Evolutionary conservation across 495 filamentous ascomycete genomes (phyloP).

Genomic region (Elaphomyces granulatus): DNA sequence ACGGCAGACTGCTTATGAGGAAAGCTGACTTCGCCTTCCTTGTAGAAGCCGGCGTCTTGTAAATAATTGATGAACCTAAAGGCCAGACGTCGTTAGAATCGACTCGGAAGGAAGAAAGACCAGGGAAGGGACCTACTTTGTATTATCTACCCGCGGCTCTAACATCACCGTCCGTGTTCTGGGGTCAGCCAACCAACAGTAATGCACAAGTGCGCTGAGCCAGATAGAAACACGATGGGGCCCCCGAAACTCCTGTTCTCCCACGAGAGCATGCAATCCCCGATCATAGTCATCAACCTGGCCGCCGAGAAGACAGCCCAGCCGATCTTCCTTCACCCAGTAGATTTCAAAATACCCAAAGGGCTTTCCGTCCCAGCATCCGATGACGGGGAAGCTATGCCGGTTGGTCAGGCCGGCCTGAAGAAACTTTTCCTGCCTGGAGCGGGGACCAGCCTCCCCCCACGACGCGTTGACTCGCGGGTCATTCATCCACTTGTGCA

Average conservation of each 20-base stretch:
- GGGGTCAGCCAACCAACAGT: constrained; percentile 63
- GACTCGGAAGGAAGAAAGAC: no score
- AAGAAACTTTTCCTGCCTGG: constrained; percentile 56
- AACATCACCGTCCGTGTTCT: constrained; percentile 69
- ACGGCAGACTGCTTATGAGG: constrained; percentile 88
- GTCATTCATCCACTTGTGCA: constrained; percentile 83
- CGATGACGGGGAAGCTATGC: constrained; percentile 84
- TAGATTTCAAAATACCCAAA: constrained; percentile 98
- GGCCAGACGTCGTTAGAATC: no score
- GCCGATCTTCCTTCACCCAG: constrained; percentile 87
- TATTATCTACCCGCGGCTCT: constrained; percentile 87
- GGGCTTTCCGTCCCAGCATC: constrained; percentile 85
- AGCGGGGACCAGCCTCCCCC: constrained; percentile 51
- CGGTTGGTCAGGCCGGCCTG: constrained; percentile 42
- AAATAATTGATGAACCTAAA: constrained; percentile 70
- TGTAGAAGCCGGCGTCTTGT: constrained; percentile 63
- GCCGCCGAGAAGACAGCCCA: constrained; percentile 51
- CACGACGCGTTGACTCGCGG: constrained; percentile 73
- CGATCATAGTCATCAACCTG: constrained; percentile 67
- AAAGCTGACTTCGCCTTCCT: constrained; percentile 76
- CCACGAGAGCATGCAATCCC: constrained; percentile 76
- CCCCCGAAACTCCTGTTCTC: constrained; percentile 85
- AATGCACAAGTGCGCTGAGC: constrained; percentile 76
- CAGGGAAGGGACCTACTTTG: constrained; percentile 43
- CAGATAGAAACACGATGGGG: constrained; percentile 57